These are phyloP conservation scores for Schoenoplectus tabernaemontani DNA, from an alignment of 202 grass and related monocot species.

Conservation along the genomic window DNA sequence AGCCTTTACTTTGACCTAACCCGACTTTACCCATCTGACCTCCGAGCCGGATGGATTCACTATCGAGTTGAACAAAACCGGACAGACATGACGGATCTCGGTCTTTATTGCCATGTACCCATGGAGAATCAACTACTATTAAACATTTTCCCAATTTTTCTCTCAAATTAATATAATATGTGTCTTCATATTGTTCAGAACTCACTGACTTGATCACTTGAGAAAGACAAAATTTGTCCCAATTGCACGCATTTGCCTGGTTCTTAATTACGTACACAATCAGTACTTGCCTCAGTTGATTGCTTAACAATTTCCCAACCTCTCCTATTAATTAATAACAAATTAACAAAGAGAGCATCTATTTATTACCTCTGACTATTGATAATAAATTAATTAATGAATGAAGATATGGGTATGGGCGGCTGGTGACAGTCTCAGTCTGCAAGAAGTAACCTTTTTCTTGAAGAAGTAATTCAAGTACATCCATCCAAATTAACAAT, in stretches of 20 bases:
- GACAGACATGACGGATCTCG: too few species aligned
- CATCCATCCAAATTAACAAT: neutral
- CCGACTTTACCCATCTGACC: too few species aligned
- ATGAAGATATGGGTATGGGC: neutral
- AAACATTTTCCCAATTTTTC: neutral
- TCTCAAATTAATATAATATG: neutral
- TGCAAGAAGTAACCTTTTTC: neutral
- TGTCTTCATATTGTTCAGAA: neutral
- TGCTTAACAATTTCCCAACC: neutral
- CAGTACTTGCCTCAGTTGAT: neutral
- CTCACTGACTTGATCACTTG: neutral
- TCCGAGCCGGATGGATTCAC: too few species aligned
- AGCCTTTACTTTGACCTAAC: too few species aligned
- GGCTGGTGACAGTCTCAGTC: slow-evolving; percentile 4
- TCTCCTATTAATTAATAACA: too few species aligned
- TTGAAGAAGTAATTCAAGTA: neutral
- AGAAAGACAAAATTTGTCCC: neutral
- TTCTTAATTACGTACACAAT: neutral
- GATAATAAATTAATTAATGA: neutral
- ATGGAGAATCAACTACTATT: neutral
- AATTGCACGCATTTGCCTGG: neutral
- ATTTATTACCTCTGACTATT: neutral
- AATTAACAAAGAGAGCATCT: neutral
- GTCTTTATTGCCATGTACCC: too few species aligned
- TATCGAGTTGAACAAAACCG: too few species aligned